These are phyloP conservation scores for Clarireedia monteithiana DNA, from an alignment of 2,329 filamentous ascomycete genomes.

Conservation along the genomic window DNA sequence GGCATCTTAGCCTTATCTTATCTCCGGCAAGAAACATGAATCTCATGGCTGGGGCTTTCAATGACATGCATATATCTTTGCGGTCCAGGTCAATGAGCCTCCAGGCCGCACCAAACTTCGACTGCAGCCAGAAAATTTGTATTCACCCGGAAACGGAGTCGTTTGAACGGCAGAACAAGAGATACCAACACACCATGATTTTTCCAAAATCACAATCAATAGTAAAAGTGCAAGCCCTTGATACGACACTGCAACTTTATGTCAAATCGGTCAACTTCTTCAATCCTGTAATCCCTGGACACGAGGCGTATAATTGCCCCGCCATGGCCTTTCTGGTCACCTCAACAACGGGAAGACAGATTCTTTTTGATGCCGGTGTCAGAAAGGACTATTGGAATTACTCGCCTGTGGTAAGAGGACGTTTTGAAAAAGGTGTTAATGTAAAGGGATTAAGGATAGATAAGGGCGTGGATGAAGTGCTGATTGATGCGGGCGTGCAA, in stretches of 20 bases:
- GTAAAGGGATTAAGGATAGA: conserved; percentile 24
- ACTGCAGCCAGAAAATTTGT: too few species aligned
- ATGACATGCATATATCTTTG: too few species aligned
- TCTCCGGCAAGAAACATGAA: too few species aligned
- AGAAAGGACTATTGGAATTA: conserved; percentile 29
- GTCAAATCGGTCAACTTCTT: not conserved
- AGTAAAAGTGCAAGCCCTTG: not conserved
- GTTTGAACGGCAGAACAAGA: too few species aligned
- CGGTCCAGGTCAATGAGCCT: too few species aligned
- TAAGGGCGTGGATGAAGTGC: conserved; percentile 30
- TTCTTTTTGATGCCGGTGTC: conserved; percentile 27
- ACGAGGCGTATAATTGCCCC: conserved; percentile 5
- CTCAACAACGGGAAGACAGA: not conserved
- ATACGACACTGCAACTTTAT: not conserved
- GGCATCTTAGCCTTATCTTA: too few species aligned
- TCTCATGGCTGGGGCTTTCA: too few species aligned
- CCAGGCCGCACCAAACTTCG: too few species aligned
- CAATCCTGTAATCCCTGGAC: not conserved
- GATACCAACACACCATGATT: not conserved
- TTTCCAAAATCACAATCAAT: not conserved
- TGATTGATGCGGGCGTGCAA: conserved; percentile 13
- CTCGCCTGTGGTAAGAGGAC: conserved; percentile 19
- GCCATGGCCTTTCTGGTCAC: conserved; percentile 17
- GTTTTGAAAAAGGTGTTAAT: conserved; percentile 18
- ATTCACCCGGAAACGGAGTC: too few species aligned